These are phyloP conservation scores for Barnettozyma pratensis DNA, from an alignment of 805 yeast genomes.

Conservation along the genomic window DNA sequence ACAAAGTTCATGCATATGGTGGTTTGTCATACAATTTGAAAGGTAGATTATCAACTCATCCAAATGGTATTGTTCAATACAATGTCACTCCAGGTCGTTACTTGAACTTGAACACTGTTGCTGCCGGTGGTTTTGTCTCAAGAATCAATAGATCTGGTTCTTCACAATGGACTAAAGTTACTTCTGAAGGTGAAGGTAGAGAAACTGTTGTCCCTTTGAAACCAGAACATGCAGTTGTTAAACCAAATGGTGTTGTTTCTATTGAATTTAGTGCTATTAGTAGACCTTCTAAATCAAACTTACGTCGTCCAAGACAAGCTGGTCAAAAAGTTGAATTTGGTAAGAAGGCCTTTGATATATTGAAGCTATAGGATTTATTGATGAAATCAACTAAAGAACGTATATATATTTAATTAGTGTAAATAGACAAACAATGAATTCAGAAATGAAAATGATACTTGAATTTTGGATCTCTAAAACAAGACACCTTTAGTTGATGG, in stretches of 20 bases:
- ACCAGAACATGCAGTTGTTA: constrained; percentile 32
- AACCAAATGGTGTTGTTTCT: constrained; percentile 32
- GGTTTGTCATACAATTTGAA: constrained; percentile 67
- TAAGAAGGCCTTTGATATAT: background rate
- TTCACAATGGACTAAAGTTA: constrained; percentile 30
- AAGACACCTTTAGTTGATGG: constrained; percentile 97
- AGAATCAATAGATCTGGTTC: constrained; percentile 28
- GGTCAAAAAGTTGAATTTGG: background rate
- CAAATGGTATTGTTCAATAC: constrained; percentile 57
- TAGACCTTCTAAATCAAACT: background rate
- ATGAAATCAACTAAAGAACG: background rate
- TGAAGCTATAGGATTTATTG: no score
- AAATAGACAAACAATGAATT: background rate
- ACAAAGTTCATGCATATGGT: constrained; percentile 57
- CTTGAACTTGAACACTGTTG: constrained; percentile 36
- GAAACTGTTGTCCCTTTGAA: constrained; percentile 40
- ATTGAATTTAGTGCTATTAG: background rate
- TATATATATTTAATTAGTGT: constrained; percentile 1
- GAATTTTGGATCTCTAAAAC: constrained; percentile 32
- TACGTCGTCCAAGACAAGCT: background rate
- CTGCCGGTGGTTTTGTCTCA: constrained; percentile 54
- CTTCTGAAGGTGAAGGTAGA: constrained; percentile 35
- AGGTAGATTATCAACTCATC: constrained; percentile 65
- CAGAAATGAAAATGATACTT: background rate
- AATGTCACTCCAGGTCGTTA: constrained; percentile 67